Base-by-base conservation (phyloP, 2,329 filamentous ascomycete species). In the Gnomoniopsis sp. region DNA sequence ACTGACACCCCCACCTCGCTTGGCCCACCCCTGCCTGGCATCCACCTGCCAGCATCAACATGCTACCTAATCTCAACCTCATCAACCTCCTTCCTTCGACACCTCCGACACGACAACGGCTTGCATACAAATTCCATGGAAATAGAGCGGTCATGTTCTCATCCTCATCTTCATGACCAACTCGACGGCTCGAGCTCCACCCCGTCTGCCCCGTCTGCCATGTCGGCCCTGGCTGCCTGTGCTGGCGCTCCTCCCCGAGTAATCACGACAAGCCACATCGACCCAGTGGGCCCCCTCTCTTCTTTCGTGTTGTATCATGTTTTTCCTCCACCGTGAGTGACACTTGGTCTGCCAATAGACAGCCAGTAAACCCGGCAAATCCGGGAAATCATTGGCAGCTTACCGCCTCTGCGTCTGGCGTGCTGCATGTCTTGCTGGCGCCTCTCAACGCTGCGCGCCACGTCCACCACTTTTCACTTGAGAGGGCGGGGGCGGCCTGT, bases 341-440 rank as follows among this genome's bases (percentile, higher is more conserved):
- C 17, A 44, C n/a, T n/a, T n/a, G 41, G 12, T 14, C 3, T 3
- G 15, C 17, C 41, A 11, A 12, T 12, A 47, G n/a, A 47, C 21
- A 15, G 34, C 33, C 10, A n/a, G 50, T n/a, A 26, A 23, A 15
- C 19, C 52, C 14, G 36, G 46, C 47, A 43, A 43, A 48, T 44
- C 47, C 19, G 23, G 46, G 52, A 36, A n/a, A 48, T 34, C 41
- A 48, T 14, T 41, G 36, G 36, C 36, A 41, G 50, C 36, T 15
- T 21, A 34, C 38, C 23, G 51, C 41, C 51, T 47, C 38, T 43
- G 41, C 51, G 43, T 53, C 51, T 53, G 30, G 36, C 36, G 47
- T 38, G 36, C 50, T 61, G 59, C 59, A 61, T 61, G 59, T 61
- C 59, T 58, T 55, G 51, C 52, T 61, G 55, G 56, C 48, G 43